Evolutionary conservation across 2,329 filamentous ascomycete genomes (phyloP).

Genomic region (Cladophialophora exuberans): DNA sequence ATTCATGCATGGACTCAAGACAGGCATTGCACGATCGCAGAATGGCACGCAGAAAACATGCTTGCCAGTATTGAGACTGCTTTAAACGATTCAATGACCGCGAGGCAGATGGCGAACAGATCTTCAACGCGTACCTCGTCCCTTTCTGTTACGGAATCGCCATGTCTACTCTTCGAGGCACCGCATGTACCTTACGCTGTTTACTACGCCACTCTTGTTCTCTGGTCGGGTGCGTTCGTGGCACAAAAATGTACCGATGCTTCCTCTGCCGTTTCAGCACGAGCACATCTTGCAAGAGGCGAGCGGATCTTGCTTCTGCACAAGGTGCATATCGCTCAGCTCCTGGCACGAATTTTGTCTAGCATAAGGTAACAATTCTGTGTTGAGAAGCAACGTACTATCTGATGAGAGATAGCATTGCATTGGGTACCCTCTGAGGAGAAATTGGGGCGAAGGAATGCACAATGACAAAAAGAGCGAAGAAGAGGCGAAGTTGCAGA

Average conservation of each 20-base stretch:
- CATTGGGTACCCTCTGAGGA: too few species aligned
- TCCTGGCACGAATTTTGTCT: slow-evolving; percentile 16
- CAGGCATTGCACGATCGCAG: slow-evolving; percentile 12
- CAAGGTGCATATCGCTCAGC: slow-evolving; percentile 19
- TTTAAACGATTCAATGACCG: slow-evolving; percentile 1
- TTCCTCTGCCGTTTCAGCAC: slow-evolving; percentile 1
- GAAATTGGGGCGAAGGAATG: slow-evolving; percentile 8
- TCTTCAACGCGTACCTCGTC: too few species aligned
- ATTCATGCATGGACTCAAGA: slow-evolving; percentile 13
- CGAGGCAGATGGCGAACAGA: background rate
- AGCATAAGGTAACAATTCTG: too few species aligned
- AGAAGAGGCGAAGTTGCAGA: too few species aligned
- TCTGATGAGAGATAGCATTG: too few species aligned
- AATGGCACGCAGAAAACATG: slow-evolving; percentile 20
- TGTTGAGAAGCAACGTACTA: too few species aligned
- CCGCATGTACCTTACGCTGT: slow-evolving; percentile 20
- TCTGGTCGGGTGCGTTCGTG: slow-evolving; percentile 19
- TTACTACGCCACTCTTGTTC: slow-evolving; percentile 16
- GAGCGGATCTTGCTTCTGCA: slow-evolving; percentile 13
- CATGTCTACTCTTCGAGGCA: slow-evolving; percentile 14
- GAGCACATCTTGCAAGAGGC: slow-evolving; percentile 9
- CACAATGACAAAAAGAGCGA: too few species aligned
- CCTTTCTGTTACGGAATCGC: slow-evolving; percentile 7
- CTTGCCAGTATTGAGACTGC: slow-evolving; percentile 8
- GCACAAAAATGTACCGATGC: background rate